Evolutionary conservation across 257 asterid species (phyloP), one percentile per base, ranked within the genome.

Genomic region (Solanum chaucha): DNA sequence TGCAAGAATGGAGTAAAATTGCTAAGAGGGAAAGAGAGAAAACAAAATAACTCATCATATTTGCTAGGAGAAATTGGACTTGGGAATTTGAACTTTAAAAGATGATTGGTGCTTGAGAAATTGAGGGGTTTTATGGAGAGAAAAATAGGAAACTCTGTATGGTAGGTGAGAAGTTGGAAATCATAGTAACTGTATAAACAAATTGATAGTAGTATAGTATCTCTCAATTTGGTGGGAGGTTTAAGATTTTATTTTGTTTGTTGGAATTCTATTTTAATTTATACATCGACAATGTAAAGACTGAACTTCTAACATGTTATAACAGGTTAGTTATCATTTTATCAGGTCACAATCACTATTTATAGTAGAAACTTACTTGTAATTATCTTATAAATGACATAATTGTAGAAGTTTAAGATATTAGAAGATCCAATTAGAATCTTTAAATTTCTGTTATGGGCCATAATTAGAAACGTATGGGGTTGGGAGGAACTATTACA

Each of bases 141-240:
- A 87, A 41, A 85, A 83, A 82, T 77, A 24, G 15, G 24, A 24
- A 73, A 73, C 14, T 68, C 28, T 87, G 77, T 86, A 51, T 19
- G 89, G 81, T 89, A 35, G 96, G 94, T 91, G 88, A 93, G 88
- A 87, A 82, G 88, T 89, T 90, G 92, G 88, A 51, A 68, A 28
- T 46, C 48, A 75, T 88, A 84, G 48, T 84, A 86, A 80, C 86
- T 89, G 28, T 87, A 26, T 17, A 81, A 83, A 59, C n/a, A 26
- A 41, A 68, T 86, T 91, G 83, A 82, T 17, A 65, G 36, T 41
- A 80, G 64, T 41, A 41, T 41, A 77, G 36, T 24, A 77, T 77
- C 64, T 19, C 84, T 85, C 87, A 86, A 64, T 80, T 77, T 36
- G 68, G 84, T 58, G 55, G 77, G 28, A 35, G 38, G 84, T 87